phyloP scores from a whole-genome alignment of 2,329 filamentous ascomycete genomes.

The Epichloe bromicola region DNA sequence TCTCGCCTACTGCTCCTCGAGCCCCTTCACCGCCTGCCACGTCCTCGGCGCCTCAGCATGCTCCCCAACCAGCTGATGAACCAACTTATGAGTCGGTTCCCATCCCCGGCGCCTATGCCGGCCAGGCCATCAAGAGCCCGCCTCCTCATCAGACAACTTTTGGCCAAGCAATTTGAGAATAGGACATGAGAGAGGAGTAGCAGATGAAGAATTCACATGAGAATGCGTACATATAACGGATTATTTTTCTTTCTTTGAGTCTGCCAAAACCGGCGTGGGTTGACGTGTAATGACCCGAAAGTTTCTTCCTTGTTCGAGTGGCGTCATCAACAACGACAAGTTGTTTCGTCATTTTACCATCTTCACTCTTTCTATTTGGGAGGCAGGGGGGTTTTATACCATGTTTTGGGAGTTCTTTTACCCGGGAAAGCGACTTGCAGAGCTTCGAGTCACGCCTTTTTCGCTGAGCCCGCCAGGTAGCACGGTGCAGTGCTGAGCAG shows the following conservation, averaged over 20 bases:
- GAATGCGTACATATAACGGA: neutral
- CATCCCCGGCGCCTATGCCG: conserved; percentile 73
- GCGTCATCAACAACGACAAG: neutral
- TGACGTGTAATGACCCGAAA: too few relatives aligned
- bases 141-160: conserved; percentile 32
- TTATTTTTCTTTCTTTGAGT: too few relatives aligned
- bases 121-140: conserved; percentile 39
- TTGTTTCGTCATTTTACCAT: neutral
- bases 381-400: conserved; percentile 6
- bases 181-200: neutral
- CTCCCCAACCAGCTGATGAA: conserved; percentile 63
- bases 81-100: conserved; percentile 74
- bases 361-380: conserved; percentile 8
- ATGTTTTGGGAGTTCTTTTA: conserved; percentile 8
- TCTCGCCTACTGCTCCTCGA: conserved; percentile 33
- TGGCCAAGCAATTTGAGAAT: conserved; percentile 17
- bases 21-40: conserved; percentile 8
- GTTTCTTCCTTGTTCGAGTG: neutral
- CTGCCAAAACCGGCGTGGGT: too few relatives aligned
- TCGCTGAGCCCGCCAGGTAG: neutral
- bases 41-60: conserved; percentile 31
- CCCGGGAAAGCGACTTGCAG: neutral
- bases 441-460: neutral
- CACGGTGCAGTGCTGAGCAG: neutral
- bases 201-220: neutral